phyloP scores from a whole-genome alignment of 768 basidiomycete species.

The Wakefieldia striispora region DNA sequence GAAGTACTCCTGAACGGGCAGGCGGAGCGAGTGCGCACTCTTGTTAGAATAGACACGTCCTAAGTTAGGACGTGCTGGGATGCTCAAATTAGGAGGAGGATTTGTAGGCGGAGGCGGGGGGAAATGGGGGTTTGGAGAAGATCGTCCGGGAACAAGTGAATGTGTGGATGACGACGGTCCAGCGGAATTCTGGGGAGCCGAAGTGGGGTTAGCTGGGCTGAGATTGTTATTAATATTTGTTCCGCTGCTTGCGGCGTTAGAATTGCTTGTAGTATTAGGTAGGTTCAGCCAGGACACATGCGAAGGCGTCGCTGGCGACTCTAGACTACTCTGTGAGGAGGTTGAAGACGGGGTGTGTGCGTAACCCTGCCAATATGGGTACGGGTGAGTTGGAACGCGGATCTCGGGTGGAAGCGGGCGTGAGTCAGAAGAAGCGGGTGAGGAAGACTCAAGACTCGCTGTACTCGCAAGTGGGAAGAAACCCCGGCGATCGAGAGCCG shows the following conservation, averaged over 20 bases:
- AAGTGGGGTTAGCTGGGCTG: background rate
- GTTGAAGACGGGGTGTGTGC: conserved; percentile 27
- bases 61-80: conserved; percentile 29
- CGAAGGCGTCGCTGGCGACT: conserved; percentile 36
- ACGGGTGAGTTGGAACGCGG: conserved; percentile 32
- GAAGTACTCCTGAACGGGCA: conserved; percentile 32
- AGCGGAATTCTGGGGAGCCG: background rate
- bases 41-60: conserved; percentile 28
- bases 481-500: conserved; percentile 12
- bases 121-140: conserved; percentile 32
- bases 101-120: conserved; percentile 33
- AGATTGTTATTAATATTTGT: conserved; percentile 2
- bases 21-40: conserved; percentile 44
- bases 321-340: conserved; percentile 30
- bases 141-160: conserved; percentile 15
- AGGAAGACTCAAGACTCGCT: conserved; percentile 11
- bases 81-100: conserved; percentile 22
- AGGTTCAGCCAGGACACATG: conserved; percentile 38
- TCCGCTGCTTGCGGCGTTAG: conserved; percentile 5
- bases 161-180: conserved; percentile 14
- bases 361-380: conserved; percentile 35
- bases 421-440: conserved; percentile 19
- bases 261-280: conserved; percentile 8
- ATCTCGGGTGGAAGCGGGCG: conserved; percentile 31
- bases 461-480: conserved; percentile 22